Percentiles rank a stretch among this genome's conserved stretches.
Conservation (phyloP, 2,329 filamentous ascomycete genomes). For the Aureobasidium pullulans region DNA sequence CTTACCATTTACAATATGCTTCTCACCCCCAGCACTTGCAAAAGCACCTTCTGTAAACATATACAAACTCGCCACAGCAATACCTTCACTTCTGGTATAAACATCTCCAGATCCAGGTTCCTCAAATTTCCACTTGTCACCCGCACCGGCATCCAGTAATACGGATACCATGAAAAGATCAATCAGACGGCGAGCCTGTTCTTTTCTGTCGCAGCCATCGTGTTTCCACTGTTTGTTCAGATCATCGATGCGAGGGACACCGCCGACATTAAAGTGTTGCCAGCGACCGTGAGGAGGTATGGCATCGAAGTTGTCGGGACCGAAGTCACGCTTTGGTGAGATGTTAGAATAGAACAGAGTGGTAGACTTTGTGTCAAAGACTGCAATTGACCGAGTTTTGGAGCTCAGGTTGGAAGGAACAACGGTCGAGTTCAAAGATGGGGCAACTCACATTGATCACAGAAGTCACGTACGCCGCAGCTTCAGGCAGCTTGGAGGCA, state of each 20-base stretch:
- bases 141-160: constrained; percentile 73
- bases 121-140: constrained; percentile 79
- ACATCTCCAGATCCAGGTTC: constrained; percentile 71
- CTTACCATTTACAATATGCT: constrained; percentile 4
- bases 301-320: constrained; percentile 41
- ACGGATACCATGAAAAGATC: constrained; percentile 71
- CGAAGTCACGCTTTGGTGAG: constrained; percentile 4
- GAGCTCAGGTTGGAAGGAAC: not conserved
- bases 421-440: too few species aligned
- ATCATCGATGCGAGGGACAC: constrained; percentile 59
- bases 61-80: constrained; percentile 65
- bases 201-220: constrained; percentile 53
- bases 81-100: constrained; percentile 75
- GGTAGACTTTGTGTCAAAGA: too few species aligned
- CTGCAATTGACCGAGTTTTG: too few species aligned
- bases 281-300: constrained; percentile 78
- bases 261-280: constrained; percentile 72
- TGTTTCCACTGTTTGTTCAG: constrained; percentile 58
- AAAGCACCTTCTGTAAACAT: constrained; percentile 76
- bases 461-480: constrained; percentile 75
- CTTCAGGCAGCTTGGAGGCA: constrained; percentile 72
- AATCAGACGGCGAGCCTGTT: constrained; percentile 62
- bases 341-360: not conserved
- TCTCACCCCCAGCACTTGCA: constrained; percentile 50
- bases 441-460: constrained; percentile 75